Base-by-base conservation (phyloP, 1,284 basidiomycete genomes). In the Neolentinus lepideus region DNA sequence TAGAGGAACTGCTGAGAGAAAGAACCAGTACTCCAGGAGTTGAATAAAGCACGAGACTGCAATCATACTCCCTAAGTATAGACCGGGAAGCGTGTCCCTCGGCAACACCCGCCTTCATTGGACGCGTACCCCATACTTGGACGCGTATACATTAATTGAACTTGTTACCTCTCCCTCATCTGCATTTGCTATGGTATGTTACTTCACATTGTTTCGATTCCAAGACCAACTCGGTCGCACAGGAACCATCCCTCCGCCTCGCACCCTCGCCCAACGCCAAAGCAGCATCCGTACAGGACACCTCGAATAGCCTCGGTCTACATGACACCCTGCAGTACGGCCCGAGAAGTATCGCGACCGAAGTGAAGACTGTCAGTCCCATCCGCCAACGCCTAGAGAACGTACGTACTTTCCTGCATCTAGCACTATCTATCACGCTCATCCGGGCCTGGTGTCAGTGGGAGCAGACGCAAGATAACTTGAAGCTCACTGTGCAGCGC, bases 401-500 rank as follows among this genome's bases (percentile, higher is more conserved):
- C 60, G 90, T 92, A 60, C n/a, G 80, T 68, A 8, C 9, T 29
- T 10, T 25, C 47, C 6, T 29, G 12, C 6, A 25, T 10, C 8
- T 8, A 50, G 6, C 27, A 8, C n/a, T 12, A 11, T 0, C 33
- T 10, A 2, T 29, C 8, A 14, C 1, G 53, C 35, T 16, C 16
- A 47, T 38, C 10, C 24, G 9, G 11, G n/a, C n/a, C n/a, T n/a
- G 38, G 16, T 50, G 26, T 52, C 56, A 97, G 93, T 99, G 96
- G 96, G 86, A 94, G 56, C 85, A 85, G 61, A 95, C 95, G 3
- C 93, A 96, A 68, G 88, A 93, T 68, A 89, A 90, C 68, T 69
- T 95, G 56, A 90, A 90, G 69, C 76, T 97, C 58, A 93, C 84
- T 47, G 75, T 97, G 72, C 83, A 94, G 68, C 83, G 95, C 55